Conservation (phyloP, 2,329 filamentous ascomycete species). For the Metarhizium humberi region DNA sequence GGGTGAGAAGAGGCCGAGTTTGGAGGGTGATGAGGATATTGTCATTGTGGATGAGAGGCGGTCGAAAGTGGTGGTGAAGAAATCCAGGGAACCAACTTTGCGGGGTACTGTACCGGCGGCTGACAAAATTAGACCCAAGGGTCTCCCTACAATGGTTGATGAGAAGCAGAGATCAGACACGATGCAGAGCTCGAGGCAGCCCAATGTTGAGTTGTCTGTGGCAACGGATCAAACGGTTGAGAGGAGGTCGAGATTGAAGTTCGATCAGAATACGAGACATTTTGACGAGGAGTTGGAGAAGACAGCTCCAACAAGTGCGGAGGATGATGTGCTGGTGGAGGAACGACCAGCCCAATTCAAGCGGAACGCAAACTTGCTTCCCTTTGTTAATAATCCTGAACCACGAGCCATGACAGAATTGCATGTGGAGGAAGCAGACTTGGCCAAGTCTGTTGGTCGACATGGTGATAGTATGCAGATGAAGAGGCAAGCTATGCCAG, state of each 20-base stretch:
- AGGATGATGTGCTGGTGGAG: not conserved
- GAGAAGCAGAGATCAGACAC: not conserved
- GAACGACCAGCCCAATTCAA: not conserved
- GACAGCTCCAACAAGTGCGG: not conserved
- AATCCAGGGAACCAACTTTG: not conserved
- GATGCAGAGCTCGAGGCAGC: not conserved
- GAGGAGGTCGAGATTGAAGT: not conserved
- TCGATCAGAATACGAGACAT: not conserved
- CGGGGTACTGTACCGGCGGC: not conserved
- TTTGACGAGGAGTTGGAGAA: not conserved
- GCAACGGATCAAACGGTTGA: not conserved
- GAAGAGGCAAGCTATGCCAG: not conserved
- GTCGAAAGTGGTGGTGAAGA: not conserved
- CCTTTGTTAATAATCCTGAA: not conserved
- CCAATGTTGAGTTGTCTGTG: not conserved
- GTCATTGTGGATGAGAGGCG: conserved; percentile 6
- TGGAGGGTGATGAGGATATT: conserved; percentile 5
- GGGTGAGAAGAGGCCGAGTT: not conserved
- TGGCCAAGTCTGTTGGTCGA: not conserved
- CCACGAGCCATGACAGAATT: not conserved
- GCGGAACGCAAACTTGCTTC: not conserved
- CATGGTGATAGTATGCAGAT: not conserved
- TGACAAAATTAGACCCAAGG: not conserved
- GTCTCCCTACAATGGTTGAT: not conserved
- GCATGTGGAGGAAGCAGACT: not conserved